Conservation (phyloP, 768 basidiomycete species). For the Mycena latifolia region DNA sequence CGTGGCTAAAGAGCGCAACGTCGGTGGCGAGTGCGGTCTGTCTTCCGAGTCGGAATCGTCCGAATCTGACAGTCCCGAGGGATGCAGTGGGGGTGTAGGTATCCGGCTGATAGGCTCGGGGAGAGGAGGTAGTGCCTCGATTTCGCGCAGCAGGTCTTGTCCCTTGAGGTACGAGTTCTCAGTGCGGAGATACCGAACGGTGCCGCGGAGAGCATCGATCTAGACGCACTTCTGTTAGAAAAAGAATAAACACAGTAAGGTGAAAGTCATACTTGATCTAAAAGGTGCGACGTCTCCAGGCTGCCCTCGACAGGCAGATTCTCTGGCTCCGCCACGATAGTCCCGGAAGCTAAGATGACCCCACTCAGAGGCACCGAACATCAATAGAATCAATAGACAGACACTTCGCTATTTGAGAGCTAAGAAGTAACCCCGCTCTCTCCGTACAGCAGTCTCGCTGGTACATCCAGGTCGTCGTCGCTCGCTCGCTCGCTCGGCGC, state of each 20-base stretch:
- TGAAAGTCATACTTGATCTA: slow-evolving; percentile 77
- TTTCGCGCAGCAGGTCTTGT: slow-evolving; percentile 88
- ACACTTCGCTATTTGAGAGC: no score
- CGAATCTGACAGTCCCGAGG: slow-evolving; percentile 76
- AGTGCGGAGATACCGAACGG: slow-evolving; percentile 91
- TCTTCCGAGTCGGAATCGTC: slow-evolving; percentile 67
- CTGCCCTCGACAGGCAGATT: slow-evolving; percentile 79
- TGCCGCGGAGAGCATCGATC: slow-evolving; percentile 92
- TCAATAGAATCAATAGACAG: no score
- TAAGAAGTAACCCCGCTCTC: no score
- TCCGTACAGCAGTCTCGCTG: no score
- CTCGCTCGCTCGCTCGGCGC: no score
- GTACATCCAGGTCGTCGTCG: no score
- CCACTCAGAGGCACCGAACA: no score
- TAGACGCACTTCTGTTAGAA: slow-evolving; percentile 44
- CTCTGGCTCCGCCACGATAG: slow-evolving; percentile 58
- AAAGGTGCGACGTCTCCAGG: slow-evolving; percentile 87
- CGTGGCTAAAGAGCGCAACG: slow-evolving; percentile 76
- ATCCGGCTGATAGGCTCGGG: slow-evolving; percentile 59
- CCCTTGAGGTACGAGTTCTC: slow-evolving; percentile 96
- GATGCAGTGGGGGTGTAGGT: slow-evolving; percentile 76
- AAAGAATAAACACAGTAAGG: slow-evolving; percentile 1
- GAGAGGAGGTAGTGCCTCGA: slow-evolving; percentile 80
- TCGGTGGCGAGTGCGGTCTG: slow-evolving; percentile 56
- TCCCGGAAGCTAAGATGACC: slow-evolving; percentile 25